Conservation (phyloP, 2,329 filamentous ascomycete species). For the Tolypocladium album region DNA sequence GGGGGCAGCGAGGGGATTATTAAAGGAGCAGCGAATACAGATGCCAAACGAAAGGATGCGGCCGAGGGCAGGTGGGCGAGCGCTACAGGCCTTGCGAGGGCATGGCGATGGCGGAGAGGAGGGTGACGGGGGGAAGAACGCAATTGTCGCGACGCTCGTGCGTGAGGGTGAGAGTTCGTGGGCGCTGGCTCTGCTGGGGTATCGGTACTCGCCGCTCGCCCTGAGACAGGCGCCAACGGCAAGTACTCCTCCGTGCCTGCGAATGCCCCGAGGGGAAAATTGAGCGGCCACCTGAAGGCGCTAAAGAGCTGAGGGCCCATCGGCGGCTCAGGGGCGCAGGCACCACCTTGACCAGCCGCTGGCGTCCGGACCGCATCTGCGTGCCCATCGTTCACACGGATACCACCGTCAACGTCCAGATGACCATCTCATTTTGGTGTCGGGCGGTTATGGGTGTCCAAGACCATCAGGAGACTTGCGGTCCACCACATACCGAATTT, state of each 20-base stretch:
- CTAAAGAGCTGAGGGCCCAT: neutral
- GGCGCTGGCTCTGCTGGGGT: neutral
- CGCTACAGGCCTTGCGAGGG: neutral
- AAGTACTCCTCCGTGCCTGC: neutral
- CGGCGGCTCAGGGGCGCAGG: neutral
- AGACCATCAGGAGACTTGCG: neutral
- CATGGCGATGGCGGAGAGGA: neutral
- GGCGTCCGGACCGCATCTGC: neutral
- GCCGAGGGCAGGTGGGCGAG: neutral
- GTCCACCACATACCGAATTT: neutral
- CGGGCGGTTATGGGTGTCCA: neutral
- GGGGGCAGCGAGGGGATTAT: neutral
- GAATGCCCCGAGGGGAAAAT: neutral
- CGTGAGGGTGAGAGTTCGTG: neutral
- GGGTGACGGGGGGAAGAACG: neutral
- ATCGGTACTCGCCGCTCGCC: neutral
- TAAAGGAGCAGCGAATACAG: neutral
- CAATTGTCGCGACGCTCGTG: neutral
- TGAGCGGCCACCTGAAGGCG: neutral
- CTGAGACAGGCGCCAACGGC: neutral
- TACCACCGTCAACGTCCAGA: neutral
- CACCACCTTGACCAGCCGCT: neutral
- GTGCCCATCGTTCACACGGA: neutral
- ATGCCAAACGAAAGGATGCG: constrained; percentile 1
- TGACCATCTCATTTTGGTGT: neutral